Evolutionary conservation across 192 early-diverging fungal genomes (phyloP).

Genomic region (Podila minutissima): DNA sequence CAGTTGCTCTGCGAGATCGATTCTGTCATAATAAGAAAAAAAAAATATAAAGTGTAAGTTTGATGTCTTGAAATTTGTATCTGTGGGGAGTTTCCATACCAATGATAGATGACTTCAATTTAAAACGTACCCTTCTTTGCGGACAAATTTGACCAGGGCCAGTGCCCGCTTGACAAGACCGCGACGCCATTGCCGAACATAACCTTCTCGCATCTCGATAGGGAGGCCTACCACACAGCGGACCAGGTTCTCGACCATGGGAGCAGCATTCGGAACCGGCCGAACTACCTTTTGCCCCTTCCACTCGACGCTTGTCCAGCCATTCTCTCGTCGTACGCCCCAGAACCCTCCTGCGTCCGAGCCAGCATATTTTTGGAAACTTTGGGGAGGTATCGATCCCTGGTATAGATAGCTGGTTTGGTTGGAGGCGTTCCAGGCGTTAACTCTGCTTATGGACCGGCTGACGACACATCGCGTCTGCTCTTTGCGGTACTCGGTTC

Average conservation of each 20-base stretch:
- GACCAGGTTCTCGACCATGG: constrained; percentile 56
- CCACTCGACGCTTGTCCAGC: constrained; percentile 43
- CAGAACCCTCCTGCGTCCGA: constrained; percentile 31
- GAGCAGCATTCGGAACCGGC: constrained; percentile 47
- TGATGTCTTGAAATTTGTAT: too few species aligned
- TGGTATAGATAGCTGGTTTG: constrained; percentile 33
- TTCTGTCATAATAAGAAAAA: not conserved
- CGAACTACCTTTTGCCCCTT: constrained; percentile 52
- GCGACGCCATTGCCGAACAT: constrained; percentile 60
- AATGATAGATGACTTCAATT: not conserved
- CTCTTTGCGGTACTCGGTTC: constrained; percentile 46
- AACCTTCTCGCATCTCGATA: constrained; percentile 57
- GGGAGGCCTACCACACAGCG: constrained; percentile 53
- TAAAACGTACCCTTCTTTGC: constrained; percentile 36
- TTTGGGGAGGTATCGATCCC: constrained; percentile 41
- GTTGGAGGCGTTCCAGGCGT: constrained; percentile 33
- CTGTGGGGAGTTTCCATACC: too few species aligned
- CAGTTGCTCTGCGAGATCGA: constrained; percentile 23
- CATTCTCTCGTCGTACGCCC: constrained; percentile 21
- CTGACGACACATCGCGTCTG: constrained; percentile 25
- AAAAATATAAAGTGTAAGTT: not conserved
- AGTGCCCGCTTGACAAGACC: constrained; percentile 51
- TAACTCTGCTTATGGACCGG: constrained; percentile 20
- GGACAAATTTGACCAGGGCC: constrained; percentile 56
- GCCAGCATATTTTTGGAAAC: constrained; percentile 25